Evolutionary conservation across 2,329 filamentous ascomycete species (phyloP).

Genomic region (Balansia obtecta): DNA sequence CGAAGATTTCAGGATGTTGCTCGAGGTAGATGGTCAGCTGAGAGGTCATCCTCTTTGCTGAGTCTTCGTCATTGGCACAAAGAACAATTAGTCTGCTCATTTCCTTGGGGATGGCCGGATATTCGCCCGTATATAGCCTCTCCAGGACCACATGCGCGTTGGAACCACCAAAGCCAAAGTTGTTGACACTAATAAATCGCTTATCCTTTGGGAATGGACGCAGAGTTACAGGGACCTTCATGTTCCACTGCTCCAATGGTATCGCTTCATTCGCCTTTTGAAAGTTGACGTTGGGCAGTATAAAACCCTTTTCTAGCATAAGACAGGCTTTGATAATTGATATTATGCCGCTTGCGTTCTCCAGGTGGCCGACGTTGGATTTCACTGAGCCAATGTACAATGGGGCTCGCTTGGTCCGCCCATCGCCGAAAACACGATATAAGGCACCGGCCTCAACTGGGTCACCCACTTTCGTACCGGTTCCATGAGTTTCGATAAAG

Average conservation of each 20-base stretch:
- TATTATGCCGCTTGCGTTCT: slow-evolving; percentile 35
- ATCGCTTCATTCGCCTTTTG: slow-evolving; percentile 36
- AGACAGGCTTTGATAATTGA: slow-evolving; percentile 38
- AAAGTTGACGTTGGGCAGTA: slow-evolving; percentile 38
- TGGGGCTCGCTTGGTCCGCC: slow-evolving; percentile 24
- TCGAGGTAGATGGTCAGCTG: slow-evolving; percentile 27
- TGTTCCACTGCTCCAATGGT: slow-evolving; percentile 34
- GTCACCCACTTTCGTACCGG: slow-evolving; percentile 42
- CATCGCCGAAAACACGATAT: slow-evolving; percentile 26
- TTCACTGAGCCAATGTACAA: slow-evolving; percentile 36
- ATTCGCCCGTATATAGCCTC: background rate
- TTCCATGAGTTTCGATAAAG: slow-evolving; percentile 40
- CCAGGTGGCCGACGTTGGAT: slow-evolving; percentile 38
- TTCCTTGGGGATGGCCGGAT: background rate
- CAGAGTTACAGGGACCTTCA: slow-evolving; percentile 33
- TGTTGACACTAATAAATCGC: slow-evolving; percentile 37
- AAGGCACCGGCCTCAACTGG: slow-evolving; percentile 39
- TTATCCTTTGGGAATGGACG: slow-evolving; percentile 35
- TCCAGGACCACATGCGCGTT: slow-evolving; percentile 32
- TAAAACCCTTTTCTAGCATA: slow-evolving; percentile 36
- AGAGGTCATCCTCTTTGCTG: slow-evolving; percentile 16
- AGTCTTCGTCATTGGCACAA: slow-evolving; percentile 24
- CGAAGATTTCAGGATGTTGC: slow-evolving; percentile 28
- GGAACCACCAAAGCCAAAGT: slow-evolving; percentile 33
- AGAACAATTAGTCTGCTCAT: slow-evolving; percentile 28